Evolutionary conservation across 176 grass and related monocot genomes (phyloP).

Genomic region (Oryza meridionalis): DNA sequence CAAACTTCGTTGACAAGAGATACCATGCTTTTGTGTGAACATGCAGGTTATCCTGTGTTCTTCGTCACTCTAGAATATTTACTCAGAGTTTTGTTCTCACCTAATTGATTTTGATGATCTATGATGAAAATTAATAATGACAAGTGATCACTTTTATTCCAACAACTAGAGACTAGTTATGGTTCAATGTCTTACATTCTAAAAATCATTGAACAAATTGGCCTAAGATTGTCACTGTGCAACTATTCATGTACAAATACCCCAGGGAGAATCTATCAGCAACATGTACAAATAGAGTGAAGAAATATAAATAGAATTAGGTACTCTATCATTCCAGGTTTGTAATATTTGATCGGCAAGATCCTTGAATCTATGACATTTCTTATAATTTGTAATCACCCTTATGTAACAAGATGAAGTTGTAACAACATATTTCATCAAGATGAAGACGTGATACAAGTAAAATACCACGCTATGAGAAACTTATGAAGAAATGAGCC

Average conservation of each 20-base stretch:
- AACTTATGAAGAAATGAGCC: slow-evolving; percentile 23
- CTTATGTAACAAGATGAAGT: slow-evolving; percentile 16
- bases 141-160: background rate
- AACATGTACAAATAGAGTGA: background rate
- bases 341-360: background rate
- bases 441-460: background rate
- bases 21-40: background rate
- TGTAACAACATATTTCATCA: background rate
- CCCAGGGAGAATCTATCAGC: slow-evolving; percentile 15
- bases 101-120: slow-evolving; percentile 16
- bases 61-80: slow-evolving; percentile 22
- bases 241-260: slow-evolving; percentile 7
- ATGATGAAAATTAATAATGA: slow-evolving; percentile 16
- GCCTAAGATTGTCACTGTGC: background rate
- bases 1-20: background rate
- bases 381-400: background rate
- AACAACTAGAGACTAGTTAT: background rate
- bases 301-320: background rate
- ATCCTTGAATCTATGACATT: background rate
- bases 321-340: background rate
- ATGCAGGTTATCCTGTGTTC: background rate
- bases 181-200: background rate
- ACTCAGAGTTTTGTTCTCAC: background rate
- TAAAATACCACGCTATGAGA: background rate
- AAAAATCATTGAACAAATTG: background rate